Evolutionary conservation across 768 basidiomycete species (phyloP).

Genomic region (Infundibulicybe gibba): DNA sequence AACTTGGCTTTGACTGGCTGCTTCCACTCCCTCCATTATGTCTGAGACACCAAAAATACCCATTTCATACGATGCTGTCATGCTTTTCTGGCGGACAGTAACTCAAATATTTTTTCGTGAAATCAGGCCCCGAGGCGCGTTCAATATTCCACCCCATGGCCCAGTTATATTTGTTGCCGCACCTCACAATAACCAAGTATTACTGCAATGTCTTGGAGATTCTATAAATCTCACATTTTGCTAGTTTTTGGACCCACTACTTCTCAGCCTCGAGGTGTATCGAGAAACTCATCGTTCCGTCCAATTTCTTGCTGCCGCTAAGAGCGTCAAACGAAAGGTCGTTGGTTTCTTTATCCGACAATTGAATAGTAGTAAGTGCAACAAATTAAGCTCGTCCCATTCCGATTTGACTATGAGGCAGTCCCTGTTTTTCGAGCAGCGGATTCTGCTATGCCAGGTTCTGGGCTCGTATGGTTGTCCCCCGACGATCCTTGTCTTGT

Average conservation of each 20-base stretch:
- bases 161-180: constrained; percentile 93
- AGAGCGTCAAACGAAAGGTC: constrained; percentile 76
- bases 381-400: background rate
- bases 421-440: constrained; percentile 93
- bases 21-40: too few relatives aligned
- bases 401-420: constrained; percentile 24
- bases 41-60: constrained; percentile 12
- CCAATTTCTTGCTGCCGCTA: constrained; percentile 85
- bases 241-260: constrained; percentile 90
- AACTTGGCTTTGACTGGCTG: too few relatives aligned
- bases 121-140: constrained; percentile 89
- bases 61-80: constrained; percentile 63
- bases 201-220: constrained; percentile 6
- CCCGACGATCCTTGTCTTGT: constrained; percentile 78
- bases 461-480: constrained; percentile 69
- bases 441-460: constrained; percentile 76
- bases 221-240: constrained; percentile 9
- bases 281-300: constrained; percentile 80
- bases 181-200: constrained; percentile 88
- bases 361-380: constrained; percentile 80
- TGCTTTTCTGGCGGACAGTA: constrained; percentile 82
- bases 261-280: constrained; percentile 82
- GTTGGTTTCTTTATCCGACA: constrained; percentile 79
- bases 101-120: constrained; percentile 97
- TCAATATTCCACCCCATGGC: constrained; percentile 88